Evolutionary conservation across 2,329 filamentous ascomycete genomes (phyloP), one percentile per base, ranked within the genome.

Genomic region (Alternaria gansuensis): DNA sequence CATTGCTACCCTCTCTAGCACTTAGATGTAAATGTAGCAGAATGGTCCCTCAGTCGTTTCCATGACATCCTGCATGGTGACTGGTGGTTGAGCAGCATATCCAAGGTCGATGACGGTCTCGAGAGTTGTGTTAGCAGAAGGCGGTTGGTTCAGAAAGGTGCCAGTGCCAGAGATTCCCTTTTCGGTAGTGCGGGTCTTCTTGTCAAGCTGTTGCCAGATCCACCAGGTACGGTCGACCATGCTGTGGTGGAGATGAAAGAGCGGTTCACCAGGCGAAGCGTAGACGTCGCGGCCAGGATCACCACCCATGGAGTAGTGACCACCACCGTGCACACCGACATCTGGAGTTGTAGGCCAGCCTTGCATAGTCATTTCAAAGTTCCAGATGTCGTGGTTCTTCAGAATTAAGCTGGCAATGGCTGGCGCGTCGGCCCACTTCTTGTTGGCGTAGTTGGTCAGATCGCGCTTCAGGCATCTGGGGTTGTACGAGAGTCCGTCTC

Each of bases 171-270:
- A 70, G 54, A 84, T 79, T 6, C 69, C 71, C 14, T 59, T 36
- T 2, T 57, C 62, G 17, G 67, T 60, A 1, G 58, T 66, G 26
- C 82, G 73, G 4, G 73, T 74, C 57, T 71, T 66, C 39, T 71
- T 65, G 54, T 83, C 77, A 21, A 80, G 65, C 52, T 80, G 81
- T 41, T 73, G 68, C 70, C 70, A 71, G 21, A 67, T 69, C 64
- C 79, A 82, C 77, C 77, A 84, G 0, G 76, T 69, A 10, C 79
- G 75, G 64, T 83, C 82, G 28, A 84, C 79, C 53, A 57, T 59
- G 1, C 56, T 69, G 58, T 84, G 81, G 64, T 83, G 82, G 21
- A 82, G 73, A 66, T 76, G 84, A 70, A 84, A 84, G 17, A 73
- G n/a, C 2, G 74, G 74, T 44, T 77, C 73, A 11, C 68, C 68